Conservation (phyloP, 1,139 yeast species). For the Scheffersomyces illinoinensis region DNA sequence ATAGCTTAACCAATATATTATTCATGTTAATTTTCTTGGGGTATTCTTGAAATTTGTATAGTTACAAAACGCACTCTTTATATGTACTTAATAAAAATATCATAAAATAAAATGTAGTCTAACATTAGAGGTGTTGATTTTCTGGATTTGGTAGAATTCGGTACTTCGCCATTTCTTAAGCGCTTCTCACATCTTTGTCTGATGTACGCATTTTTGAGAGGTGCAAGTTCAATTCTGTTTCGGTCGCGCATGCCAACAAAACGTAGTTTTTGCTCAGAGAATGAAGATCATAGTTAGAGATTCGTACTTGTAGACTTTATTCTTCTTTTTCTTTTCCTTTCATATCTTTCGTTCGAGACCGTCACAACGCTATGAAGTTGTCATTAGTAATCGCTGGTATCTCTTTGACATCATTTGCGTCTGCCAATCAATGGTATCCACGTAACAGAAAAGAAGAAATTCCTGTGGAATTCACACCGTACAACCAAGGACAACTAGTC, state of each 20-base stretch:
- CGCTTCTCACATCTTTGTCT: no score
- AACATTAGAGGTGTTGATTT: not conserved
- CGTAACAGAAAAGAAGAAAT: slow-evolving; percentile 37
- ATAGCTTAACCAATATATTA: not conserved
- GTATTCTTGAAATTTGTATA: not conserved
- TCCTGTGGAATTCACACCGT: slow-evolving; percentile 39
- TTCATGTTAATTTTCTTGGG: not conserved
- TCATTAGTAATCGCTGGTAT: slow-evolving; percentile 5
- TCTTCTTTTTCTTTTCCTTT: not conserved
- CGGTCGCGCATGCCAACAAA: not conserved
- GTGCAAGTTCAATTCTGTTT: not conserved
- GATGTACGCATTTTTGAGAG: not conserved
- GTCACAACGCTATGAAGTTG: slow-evolving; percentile 6
- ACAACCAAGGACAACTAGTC: slow-evolving; percentile 44
- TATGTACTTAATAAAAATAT: slow-evolving; percentile 7
- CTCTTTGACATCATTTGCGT: slow-evolving; percentile 4
- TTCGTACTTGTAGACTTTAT: not conserved
- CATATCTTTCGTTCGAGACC: not conserved
- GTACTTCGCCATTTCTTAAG: no score
- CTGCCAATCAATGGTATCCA: slow-evolving; percentile 34
- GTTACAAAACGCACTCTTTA: slow-evolving; percentile 6
- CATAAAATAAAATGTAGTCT: not conserved
- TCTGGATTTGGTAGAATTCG: not conserved
- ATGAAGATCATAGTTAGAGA: not conserved
- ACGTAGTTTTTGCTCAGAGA: not conserved